These are phyloP conservation scores for Backusella australiensis DNA, from an alignment of 192 early-diverging fungal species.

Conservation along the genomic window DNA sequence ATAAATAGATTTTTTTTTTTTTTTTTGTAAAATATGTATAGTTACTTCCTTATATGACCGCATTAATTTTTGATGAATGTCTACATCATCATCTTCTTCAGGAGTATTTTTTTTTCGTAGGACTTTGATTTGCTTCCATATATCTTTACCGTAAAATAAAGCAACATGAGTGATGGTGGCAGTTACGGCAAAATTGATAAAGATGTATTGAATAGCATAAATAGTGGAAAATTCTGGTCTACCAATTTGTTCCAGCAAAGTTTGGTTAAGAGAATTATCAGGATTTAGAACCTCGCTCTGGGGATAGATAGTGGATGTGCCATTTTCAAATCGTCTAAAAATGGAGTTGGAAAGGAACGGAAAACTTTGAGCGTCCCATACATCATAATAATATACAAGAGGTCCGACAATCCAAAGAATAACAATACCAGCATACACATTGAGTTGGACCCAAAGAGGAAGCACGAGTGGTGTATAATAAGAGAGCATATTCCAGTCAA, in stretches of 20 bases:
- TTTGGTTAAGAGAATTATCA: conserved; percentile 42
- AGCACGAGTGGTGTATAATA: conserved; percentile 43
- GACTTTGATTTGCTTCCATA: conserved; percentile 48
- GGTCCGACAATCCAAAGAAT: conserved; percentile 57
- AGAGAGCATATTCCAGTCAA: conserved; percentile 42
- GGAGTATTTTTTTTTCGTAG: conserved; percentile 33
- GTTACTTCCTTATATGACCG: conserved; percentile 51
- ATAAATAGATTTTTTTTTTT: background rate
- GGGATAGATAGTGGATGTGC: conserved; percentile 37
- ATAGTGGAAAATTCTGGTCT: conserved; percentile 49
- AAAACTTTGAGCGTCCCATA: conserved; percentile 50
- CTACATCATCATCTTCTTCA: conserved; percentile 14
- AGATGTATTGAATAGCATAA: conserved; percentile 58
- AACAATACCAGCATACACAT: conserved; percentile 61
- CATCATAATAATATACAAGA: conserved; percentile 50
- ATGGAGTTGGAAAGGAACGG: conserved; percentile 50
- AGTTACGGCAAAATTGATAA: conserved; percentile 58
- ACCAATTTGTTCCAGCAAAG: conserved; percentile 44
- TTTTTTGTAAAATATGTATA: background rate
- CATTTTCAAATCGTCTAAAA: conserved; percentile 38
- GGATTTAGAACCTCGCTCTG: conserved; percentile 40
- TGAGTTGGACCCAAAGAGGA: conserved; percentile 68
- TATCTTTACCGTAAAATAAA: conserved; percentile 63
- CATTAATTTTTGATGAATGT: conserved; percentile 68
- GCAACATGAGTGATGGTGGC: conserved; percentile 60